Base-by-base conservation (phyloP, 1,139 yeast species). In the Blastobotrys buckinghamii region DNA sequence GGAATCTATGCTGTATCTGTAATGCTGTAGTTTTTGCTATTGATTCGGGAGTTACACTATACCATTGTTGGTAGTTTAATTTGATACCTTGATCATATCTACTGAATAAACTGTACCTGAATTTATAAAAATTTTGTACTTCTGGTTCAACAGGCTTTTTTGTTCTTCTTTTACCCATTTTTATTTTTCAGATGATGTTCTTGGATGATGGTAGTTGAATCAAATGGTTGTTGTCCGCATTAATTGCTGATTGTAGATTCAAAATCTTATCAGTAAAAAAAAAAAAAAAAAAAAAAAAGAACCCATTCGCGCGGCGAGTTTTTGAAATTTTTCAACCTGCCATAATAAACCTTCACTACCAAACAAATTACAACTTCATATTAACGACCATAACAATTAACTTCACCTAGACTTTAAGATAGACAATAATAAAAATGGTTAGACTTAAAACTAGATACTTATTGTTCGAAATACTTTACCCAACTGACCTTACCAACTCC, bases 21-120 rank as follows among this genome's bases (percentile, higher is more conserved):
- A 73, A 70, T 0, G 96, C 90, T 0, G 79, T 67, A 6, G 54
- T 59, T 24, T 69, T 66, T 0, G 96, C 95, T 5, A 86, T 68
- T 1, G 66, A 60, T 61, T 92, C 98, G 0, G 97, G 95, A 0
- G 98, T 92, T 4, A 89, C 96, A 50, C 95, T 84, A 64, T 75
- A 92, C 96, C 96, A 88, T 50, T 89, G 74, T 59, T 84, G 95
- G 12, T 79, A 72, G 1, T 85, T 84, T 71, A 94, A 71, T 56
- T 75, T 73, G 12, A 89, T 73, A 0, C 96, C 95, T 5, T 82
- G 78, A 56, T 84, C 87, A 59, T 70, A 85, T 52, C 66, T 69
- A 10, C 76, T 66, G 63, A 87, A 88, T 33, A 87, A 66, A 19
- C 62, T 59, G 60, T 82, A 77, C 39, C 95, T 68, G 45, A 77